Conservation (phyloP, 805 yeast species). For the Komagataella kurtzmanii region DNA sequence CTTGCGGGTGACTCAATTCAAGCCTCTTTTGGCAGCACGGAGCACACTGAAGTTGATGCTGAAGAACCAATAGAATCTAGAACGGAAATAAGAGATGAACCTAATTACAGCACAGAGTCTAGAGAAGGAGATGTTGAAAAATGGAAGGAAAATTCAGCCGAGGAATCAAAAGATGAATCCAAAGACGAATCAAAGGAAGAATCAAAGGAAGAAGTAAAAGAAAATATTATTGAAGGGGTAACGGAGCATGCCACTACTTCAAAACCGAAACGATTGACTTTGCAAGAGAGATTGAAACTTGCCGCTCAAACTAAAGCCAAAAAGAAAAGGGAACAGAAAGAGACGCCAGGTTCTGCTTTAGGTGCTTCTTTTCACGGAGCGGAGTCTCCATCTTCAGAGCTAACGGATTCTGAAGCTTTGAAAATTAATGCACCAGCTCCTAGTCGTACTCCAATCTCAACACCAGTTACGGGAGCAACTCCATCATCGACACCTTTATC, state of each 20-base stretch:
- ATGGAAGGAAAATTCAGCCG: background rate
- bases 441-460: background rate
- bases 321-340: slow-evolving; percentile 3
- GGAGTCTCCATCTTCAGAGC: background rate
- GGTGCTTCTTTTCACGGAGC: background rate
- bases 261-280: slow-evolving; percentile 42
- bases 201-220: background rate
- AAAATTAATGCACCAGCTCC: background rate
- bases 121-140: background rate
- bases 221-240: background rate
- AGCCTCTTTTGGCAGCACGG: background rate
- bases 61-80: background rate
- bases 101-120: background rate
- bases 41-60: background rate
- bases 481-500: slow-evolving; percentile 2
- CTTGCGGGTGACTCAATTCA: background rate
- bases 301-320: slow-evolving; percentile 45
- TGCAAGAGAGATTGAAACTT: slow-evolving; percentile 74
- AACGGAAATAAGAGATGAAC: background rate
- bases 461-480: slow-evolving; percentile 7
- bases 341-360: background rate
- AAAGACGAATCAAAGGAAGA: background rate
- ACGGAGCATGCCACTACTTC: background rate
- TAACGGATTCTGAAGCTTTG: background rate
- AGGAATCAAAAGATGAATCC: background rate